These are phyloP conservation scores for Sporormia fimetaria DNA, from an alignment of 495 filamentous ascomycete species.

Conservation along the genomic window DNA sequence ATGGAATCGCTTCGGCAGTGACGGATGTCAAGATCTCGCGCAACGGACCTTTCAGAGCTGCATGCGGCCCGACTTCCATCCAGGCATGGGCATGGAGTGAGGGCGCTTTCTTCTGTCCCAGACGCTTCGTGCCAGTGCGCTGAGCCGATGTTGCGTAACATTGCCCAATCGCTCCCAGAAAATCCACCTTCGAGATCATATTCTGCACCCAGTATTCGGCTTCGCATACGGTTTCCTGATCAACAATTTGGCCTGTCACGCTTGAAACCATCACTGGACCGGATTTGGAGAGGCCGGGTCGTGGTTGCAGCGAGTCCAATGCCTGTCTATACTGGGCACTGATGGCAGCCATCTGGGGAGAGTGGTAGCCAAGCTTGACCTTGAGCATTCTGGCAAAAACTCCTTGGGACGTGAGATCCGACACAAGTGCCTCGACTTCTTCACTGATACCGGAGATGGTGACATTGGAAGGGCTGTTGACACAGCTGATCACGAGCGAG, in stretches of 20 bases:
- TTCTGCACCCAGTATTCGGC: conserved; percentile 4
- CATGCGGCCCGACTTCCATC: no score
- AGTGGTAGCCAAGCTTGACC: conserved; percentile 11
- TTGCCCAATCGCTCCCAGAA: conserved; percentile 38
- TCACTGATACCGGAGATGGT: conserved; percentile 3
- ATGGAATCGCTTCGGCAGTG: not conserved
- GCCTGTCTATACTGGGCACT: not conserved
- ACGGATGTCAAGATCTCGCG: no score
- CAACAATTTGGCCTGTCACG: not conserved
- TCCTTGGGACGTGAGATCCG: not conserved
- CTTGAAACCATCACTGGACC: conserved; percentile 1
- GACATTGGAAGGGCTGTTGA: conserved; percentile 7
- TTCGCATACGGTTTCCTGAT: not conserved
- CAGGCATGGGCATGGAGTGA: no score
- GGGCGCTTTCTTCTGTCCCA: no score
- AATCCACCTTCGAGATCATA: conserved; percentile 32
- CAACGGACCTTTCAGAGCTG: no score
- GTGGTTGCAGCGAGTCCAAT: not conserved
- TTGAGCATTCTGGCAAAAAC: not conserved
- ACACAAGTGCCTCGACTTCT: not conserved
- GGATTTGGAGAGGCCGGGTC: not conserved
- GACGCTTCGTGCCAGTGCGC: no score
- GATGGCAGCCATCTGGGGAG: not conserved
- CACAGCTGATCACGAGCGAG: conserved; percentile 3
- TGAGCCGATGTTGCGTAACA: not conserved